phyloP scores from a whole-genome alignment of 2,329 filamentous ascomycete species.

The Neofusicoccum sp. region DNA sequence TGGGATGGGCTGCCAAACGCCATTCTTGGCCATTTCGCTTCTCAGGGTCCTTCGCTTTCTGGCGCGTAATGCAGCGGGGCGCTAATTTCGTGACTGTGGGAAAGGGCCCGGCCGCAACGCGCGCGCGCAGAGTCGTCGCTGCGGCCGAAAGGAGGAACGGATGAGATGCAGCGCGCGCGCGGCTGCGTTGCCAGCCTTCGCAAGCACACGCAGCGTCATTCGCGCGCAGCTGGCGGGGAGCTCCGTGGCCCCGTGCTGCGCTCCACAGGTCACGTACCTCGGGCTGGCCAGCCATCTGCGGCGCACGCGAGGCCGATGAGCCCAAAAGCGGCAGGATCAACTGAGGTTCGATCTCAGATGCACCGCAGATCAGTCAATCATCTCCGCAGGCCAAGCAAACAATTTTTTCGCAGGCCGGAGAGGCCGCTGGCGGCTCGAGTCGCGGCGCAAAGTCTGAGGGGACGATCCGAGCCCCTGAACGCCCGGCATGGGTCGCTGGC shows the following conservation, averaged over 20 bases:
- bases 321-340: not conserved
- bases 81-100: not conserved
- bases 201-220: not conserved
- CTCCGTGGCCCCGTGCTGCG: not conserved
- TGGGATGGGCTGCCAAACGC: not conserved
- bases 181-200: not conserved
- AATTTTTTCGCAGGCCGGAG: not conserved
- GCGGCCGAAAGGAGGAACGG: not conserved
- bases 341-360: slow-evolving; percentile 11
- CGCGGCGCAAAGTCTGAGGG: not conserved
- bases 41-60: not conserved
- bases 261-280: slow-evolving; percentile 15
- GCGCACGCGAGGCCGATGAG: slow-evolving; percentile 1
- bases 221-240: not conserved
- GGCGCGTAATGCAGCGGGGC: not conserved
- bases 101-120: not conserved
- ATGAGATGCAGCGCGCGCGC: not conserved
- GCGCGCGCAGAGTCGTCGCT: not conserved
- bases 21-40: not conserved
- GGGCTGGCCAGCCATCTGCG: not conserved
- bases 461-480: not conserved
- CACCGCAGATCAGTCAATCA: slow-evolving; percentile 13
- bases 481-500: not conserved
- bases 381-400: not conserved
- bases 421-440: not conserved